Percentiles rank a stretch among this genome's conserved stretches.
phyloP scores from a whole-genome alignment of 1,139 yeast genomes.

The Hyphopichia buzzinii region DNA sequence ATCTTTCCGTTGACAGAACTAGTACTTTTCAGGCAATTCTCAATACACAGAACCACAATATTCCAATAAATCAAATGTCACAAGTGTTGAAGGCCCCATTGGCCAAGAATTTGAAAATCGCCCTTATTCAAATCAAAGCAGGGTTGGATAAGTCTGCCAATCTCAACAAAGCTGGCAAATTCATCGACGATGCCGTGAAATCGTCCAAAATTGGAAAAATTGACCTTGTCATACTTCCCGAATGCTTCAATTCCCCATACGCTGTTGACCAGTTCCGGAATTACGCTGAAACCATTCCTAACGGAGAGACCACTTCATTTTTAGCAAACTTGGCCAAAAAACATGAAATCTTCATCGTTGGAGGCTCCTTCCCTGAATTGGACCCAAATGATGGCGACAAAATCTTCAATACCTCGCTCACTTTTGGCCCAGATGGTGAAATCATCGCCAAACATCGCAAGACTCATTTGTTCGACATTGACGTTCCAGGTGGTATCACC shows the following conservation, averaged over 20 bases:
- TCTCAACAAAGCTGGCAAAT: slow-evolving; percentile 49
- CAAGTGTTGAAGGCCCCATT: slow-evolving; percentile 33
- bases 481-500: slow-evolving; percentile 83
- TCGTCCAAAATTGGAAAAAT: slow-evolving; percentile 45
- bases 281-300: slow-evolving; percentile 76
- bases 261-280: slow-evolving; percentile 82
- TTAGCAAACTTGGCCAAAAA: slow-evolving; percentile 63
- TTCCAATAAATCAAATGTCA: neutral
- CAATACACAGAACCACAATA: neutral
- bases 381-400: slow-evolving; percentile 49
- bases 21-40: too few species aligned
- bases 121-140: slow-evolving; percentile 74
- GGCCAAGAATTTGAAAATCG: slow-evolving; percentile 52
- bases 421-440: slow-evolving; percentile 69
- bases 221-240: slow-evolving; percentile 74
- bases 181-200: slow-evolving; percentile 48
- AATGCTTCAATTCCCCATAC: slow-evolving; percentile 95
- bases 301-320: slow-evolving; percentile 64
- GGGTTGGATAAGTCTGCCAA: slow-evolving; percentile 65
- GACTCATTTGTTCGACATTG: slow-evolving; percentile 86
- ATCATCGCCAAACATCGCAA: slow-evolving; percentile 85
- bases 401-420: slow-evolving; percentile 77
- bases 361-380: slow-evolving; percentile 89
- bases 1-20: too few species aligned
- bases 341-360: slow-evolving; percentile 63